A percentile compares a stretch with the other conserved stretches of the same genome.
These are phyloP conservation scores for Xylaria telfairii DNA, from an alignment of 495 filamentous ascomycete genomes.

Conservation along the genomic window DNA sequence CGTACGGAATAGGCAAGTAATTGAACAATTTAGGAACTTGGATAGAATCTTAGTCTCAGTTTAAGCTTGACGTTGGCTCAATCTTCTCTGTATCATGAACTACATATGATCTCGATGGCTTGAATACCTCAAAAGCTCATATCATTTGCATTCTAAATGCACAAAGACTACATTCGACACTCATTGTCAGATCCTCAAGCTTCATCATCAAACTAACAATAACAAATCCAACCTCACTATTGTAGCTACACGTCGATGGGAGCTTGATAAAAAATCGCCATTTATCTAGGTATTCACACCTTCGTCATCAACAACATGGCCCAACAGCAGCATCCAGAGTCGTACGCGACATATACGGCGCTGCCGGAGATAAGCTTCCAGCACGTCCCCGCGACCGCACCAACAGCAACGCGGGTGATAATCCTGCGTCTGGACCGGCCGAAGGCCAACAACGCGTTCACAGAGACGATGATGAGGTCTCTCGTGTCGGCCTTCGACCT, in stretches of 20 bases:
- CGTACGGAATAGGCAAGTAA: not conserved
- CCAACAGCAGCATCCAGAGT: conserved; percentile 22
- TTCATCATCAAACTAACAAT: not conserved
- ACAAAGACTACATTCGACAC: not conserved
- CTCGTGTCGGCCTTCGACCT: conserved; percentile 60
- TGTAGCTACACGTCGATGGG: not conserved
- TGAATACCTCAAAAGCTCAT: not conserved
- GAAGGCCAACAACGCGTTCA: conserved; percentile 69
- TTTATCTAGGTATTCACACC: not conserved
- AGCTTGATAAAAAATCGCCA: not conserved
- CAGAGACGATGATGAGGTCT: conserved; percentile 58
- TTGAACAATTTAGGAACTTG: not conserved
- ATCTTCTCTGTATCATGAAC: not conserved
- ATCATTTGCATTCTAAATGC: not conserved
- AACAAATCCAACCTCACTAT: not conserved
- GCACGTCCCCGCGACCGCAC: conserved; percentile 56
- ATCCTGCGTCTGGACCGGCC: conserved; percentile 64
- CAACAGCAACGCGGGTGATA: conserved; percentile 60
- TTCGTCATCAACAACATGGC: not conserved
- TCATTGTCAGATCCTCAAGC: not conserved
- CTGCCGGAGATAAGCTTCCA: conserved; percentile 61
- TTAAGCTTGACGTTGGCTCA: not conserved
- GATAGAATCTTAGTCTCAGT: not conserved
- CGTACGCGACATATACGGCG: conserved; percentile 33
- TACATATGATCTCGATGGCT: not conserved